Base-by-base conservation (phyloP, 2,329 filamentous ascomycete genomes). In the Fusarium beomiforme region DNA sequence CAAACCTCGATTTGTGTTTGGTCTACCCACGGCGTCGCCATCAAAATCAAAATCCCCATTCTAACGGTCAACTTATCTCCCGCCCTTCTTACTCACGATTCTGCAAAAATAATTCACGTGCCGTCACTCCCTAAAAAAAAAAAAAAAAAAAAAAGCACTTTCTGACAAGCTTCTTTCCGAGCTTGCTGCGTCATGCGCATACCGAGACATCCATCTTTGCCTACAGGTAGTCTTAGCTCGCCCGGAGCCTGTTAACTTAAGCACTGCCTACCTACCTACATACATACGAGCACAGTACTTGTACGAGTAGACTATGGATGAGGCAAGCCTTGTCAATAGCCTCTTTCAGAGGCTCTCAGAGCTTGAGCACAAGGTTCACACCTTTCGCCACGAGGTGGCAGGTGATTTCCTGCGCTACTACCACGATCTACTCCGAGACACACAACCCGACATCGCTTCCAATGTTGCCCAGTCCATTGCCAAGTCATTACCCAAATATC, bases 381-480 rank as follows among this genome's bases (percentile, higher is more conserved):
- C 83, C 66, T 89, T 88, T 80, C 87, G 86, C 72, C 84, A 84
- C 76, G 85, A 88, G 69, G 85, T 90, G 83, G 83, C 86, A 55
- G 78, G 82, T 70, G 86, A 90, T 73, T 91, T 90, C 75, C 81
- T 85, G 62, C 84, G 83, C 70, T 86, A 89, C 79, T 85, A 85
- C 68, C 83, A 83, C 60, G 79, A 83, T 53, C 79, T 88, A 62
- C 81, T 91, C 74, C 82, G 81, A 72, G 78, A 85, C 72, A 81
- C 85, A 53, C 80, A 85, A 33, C 79, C 82, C 54, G 78, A 85
- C 71, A 79, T 87, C 69, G 85, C 85, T 37, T 81, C 77, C 70
- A 79, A 80, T 60, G 83, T 89, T 62, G 80, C 83, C 43, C 80
- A 83, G 70, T 80, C 81, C 73, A 83, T 91, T 70, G 80, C 81